Evolutionary conservation across 2,329 filamentous ascomycete genomes (phyloP), one percentile per base, ranked within the genome.

Genomic region (Coniochaeta sp.): DNA sequence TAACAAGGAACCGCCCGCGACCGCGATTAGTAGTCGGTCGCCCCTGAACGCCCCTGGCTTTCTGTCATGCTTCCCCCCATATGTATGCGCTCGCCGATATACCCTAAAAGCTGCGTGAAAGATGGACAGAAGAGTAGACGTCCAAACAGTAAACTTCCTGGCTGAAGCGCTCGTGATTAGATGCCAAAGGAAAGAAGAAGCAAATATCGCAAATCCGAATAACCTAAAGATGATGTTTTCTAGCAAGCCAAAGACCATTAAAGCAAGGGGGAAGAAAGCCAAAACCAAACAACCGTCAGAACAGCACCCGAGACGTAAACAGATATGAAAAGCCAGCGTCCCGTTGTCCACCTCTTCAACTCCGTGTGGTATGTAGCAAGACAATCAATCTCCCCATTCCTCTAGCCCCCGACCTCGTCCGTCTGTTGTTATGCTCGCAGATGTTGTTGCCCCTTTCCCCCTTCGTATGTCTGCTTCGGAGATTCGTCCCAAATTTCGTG

Each of bases 1-100:
- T 42, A 42, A 42, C 38, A 42, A 42, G 38, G 38, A 42, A 42
- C 38, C 38, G 38, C 33, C 33, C 33, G 18, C 33, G 33, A 38
- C 33, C n/a, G n/a, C n/a, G n/a, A n/a, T n/a, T n/a, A n/a, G 22
- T 14, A 38, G 33, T 12, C 16, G 16, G 33, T 38, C 33, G 33
- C 38, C 38, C 38, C 38, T 42, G 20, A 42, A 42, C 38, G 38
- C 38, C 38, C 38, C 38, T 42, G 9, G 38, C 18, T 3, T n/a
- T 42, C 38, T 24, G 38, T 42, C 38, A 42, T 26, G 38, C 38
- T 42, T 30, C 2, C 12, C 20, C 8, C 38, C 38, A 42, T 22
- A 42, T 42, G 33, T 14, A 26, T 14, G 18, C n/a, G 20, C 38
- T n/a, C 38, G 27, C 6, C 6, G 6, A 30, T 22, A 42, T 20